phyloP scores from a whole-genome alignment of 306 rosid species.

The Ziziphus jujuba region DNA sequence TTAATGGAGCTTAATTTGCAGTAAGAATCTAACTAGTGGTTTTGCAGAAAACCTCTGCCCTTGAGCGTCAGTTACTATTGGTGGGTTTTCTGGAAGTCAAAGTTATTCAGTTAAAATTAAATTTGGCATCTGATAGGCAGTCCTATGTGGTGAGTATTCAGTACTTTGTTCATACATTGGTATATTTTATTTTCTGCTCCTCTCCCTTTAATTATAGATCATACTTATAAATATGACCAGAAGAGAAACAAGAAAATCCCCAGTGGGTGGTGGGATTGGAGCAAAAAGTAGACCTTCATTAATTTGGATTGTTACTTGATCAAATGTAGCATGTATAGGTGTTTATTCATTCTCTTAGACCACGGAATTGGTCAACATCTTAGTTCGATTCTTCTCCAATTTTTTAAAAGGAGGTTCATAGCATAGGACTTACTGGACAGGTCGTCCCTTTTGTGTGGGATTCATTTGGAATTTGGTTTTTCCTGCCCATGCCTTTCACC shows the following conservation, averaged over 20 bases:
- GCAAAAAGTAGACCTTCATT: not conserved
- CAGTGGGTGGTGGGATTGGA: no score
- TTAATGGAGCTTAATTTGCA: conserved; percentile 5
- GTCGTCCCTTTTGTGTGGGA: not conserved
- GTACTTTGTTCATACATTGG: conserved; percentile 9
- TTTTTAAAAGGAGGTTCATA: no score
- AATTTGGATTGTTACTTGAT: not conserved
- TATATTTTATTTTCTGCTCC: not conserved
- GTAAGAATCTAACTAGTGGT: conserved; percentile 26
- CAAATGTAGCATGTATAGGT: not conserved
- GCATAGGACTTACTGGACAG: no score
- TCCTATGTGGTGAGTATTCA: conserved; percentile 50
- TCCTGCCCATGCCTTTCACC: not conserved
- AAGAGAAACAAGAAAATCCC: no score
- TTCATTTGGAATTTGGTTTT: not conserved
- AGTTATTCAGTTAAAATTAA: conserved; percentile 42
- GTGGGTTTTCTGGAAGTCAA: conserved; percentile 74
- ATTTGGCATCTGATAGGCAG: conserved; percentile 25
- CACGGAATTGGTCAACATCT: no score
- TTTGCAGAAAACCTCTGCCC: conserved; percentile 49
- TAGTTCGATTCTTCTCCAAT: no score
- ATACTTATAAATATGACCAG: not conserved
- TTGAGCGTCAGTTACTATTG: conserved; percentile 64
- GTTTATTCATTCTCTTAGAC: no score
- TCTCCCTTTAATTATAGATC: not conserved